Evolutionary conservation across 1,284 basidiomycete genomes (phyloP), one percentile per base, ranked within the genome.

Genomic region (Microbotryomycetes sp.): DNA sequence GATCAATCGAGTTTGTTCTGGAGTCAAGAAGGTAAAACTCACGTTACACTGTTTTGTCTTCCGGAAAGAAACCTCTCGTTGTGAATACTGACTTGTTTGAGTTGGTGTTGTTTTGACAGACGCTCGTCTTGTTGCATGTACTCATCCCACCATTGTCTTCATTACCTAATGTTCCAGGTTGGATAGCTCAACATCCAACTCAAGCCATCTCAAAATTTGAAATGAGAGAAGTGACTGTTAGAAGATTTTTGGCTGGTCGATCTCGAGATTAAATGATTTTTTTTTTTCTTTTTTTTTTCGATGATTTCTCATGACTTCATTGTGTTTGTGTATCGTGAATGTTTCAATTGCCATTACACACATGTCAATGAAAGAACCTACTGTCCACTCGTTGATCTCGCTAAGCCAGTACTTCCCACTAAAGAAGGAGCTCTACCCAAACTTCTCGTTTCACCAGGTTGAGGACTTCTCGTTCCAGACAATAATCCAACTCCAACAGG

Each of bases 1-100:
- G 2, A 83, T 97, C 63, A 98, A 97, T 74, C 86, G 96, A 26
- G 94, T 98, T 22, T 97, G 97, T 75, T 87, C 89, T 0, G 92
- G 97, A 75, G 96, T 98, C 2, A 91, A 92, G 78, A 99, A 99
- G 83, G 92, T 86, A 50, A 12, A n/a, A n/a, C n/a, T n/a, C n/a
- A n/a, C n/a, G n/a, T n/a, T n/a, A n/a, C n/a, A n/a, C n/a, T n/a
- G n/a, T n/a, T n/a, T n/a, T n/a, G n/a, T n/a, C n/a, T n/a, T n/a
- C n/a, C n/a, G n/a, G n/a, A n/a, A n/a, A n/a, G n/a, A n/a, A n/a
- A n/a, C n/a, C n/a, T n/a, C n/a, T n/a, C 49, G 49, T 42, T 30
- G 32, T 14, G 25, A 2, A 26, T 31, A 31, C n/a, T 22, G 7
- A 52, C 26, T 51, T 36, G 50, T 56, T 28, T 19, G 47, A 16